phyloP scores from a whole-genome alignment of 371 early-diverging fungal species.

The Saksenaea oblongispora region DNA sequence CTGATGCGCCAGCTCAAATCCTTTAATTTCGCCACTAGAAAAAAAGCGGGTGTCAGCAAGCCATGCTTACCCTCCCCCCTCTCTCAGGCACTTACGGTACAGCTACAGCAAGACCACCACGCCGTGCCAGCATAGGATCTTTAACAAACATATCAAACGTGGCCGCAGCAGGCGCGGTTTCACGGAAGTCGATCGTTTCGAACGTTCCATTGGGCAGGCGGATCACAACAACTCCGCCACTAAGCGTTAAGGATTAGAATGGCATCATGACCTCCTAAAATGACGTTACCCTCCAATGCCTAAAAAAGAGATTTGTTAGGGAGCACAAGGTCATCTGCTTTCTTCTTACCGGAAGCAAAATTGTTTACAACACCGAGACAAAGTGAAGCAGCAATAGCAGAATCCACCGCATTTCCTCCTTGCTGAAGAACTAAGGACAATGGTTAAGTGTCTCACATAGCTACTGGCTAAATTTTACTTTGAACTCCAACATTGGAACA shows the following conservation, averaged over 20 bases:
- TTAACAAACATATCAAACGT: constrained; percentile 69
- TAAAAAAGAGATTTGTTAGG: constrained; percentile 13
- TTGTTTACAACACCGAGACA: constrained; percentile 94
- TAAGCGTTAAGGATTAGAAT: constrained; percentile 10
- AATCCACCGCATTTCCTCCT: constrained; percentile 98
- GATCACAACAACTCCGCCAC: constrained; percentile 98
- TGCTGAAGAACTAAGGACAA: constrained; percentile 67
- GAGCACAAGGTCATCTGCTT: constrained; percentile 21
- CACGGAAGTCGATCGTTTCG: constrained; percentile 83
- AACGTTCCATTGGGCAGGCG: constrained; percentile 62
- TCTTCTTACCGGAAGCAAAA: constrained; percentile 90
- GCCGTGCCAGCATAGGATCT: constrained; percentile 64
- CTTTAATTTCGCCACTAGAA: constrained; percentile 85
- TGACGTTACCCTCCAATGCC: constrained; percentile 47
- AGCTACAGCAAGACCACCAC: constrained; percentile 85
- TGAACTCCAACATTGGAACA: constrained; percentile 88
- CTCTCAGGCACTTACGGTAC: constrained; percentile 70
- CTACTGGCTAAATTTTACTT: constrained; percentile 33
- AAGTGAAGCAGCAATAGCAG: constrained; percentile 91
- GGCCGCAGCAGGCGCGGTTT: constrained; percentile 86
- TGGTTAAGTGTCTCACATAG: neutral
- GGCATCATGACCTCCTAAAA: neutral
- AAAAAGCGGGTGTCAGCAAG: neutral
- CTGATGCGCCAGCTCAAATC: constrained; percentile 83
- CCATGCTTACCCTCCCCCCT: neutral